Percentiles rank a stretch among this genome's conserved stretches.
These are phyloP conservation scores for Angomonas deanei DNA, from an alignment of 208 protist genomes.

Conservation along the genomic window DNA sequence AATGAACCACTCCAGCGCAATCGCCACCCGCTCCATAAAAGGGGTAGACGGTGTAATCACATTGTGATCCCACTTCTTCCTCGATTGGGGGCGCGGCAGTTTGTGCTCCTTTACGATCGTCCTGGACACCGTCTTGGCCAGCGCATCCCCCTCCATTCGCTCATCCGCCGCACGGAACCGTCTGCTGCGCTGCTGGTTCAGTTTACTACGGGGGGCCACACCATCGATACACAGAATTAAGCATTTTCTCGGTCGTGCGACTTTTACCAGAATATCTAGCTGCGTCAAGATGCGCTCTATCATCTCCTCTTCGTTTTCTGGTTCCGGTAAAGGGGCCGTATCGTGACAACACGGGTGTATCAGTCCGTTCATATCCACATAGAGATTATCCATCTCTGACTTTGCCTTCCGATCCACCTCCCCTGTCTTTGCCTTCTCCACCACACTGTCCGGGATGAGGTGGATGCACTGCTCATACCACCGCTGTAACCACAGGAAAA, in stretches of 20 bases:
- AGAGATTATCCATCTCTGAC: slow-evolving; percentile 94
- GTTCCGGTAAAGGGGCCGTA: slow-evolving; percentile 79
- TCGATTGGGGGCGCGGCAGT: slow-evolving; percentile 46
- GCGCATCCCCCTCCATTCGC: slow-evolving; percentile 55
- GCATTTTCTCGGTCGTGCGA: slow-evolving; percentile 97
- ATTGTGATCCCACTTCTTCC: slow-evolving; percentile 96
- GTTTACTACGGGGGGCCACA: slow-evolving; percentile 99
- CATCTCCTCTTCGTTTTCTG: slow-evolving; percentile 89
- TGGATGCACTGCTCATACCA: slow-evolving; percentile 80
- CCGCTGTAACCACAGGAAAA: slow-evolving; percentile 86
- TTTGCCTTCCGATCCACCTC: slow-evolving; percentile 12
- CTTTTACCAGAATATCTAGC: slow-evolving; percentile 96
- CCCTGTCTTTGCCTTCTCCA: slow-evolving; percentile 44
- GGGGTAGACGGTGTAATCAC: slow-evolving; percentile 99
- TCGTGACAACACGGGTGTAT: slow-evolving; percentile 99
- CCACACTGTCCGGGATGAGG: slow-evolving; percentile 65
- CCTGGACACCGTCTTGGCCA: slow-evolving; percentile 64
- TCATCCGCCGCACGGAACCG: slow-evolving; percentile 96
- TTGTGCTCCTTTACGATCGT: slow-evolving; percentile 44
- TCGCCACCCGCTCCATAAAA: slow-evolving; percentile 97
- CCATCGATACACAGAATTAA: slow-evolving; percentile 97
- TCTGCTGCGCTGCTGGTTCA: slow-evolving; percentile 99
- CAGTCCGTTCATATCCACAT: slow-evolving; percentile 99
- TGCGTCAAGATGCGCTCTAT: slow-evolving; percentile 94
- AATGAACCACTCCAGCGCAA: slow-evolving; percentile 93